phyloP scores from a whole-genome alignment of 2,329 filamentous ascomycete species.

The Fusarium sp. region DNA sequence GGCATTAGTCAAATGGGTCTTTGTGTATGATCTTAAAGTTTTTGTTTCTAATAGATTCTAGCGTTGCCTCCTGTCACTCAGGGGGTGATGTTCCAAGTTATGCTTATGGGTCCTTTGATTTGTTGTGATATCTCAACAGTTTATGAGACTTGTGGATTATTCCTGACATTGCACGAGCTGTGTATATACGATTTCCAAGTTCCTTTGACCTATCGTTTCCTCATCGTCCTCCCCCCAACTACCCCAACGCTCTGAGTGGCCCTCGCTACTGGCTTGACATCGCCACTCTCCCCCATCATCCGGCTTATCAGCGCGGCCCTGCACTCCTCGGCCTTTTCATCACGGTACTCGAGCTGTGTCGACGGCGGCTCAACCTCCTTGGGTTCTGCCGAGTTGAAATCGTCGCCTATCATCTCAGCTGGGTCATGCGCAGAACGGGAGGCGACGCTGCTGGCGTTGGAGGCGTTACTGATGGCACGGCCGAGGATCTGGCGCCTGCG shows the following conservation, averaged over 20 bases:
- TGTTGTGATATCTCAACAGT: not conserved
- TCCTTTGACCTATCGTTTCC: conserved; percentile 29
- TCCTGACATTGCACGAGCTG: conserved; percentile 1
- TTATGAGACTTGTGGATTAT: not conserved
- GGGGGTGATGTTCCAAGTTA: not conserved
- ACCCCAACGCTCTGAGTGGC: conserved; percentile 10
- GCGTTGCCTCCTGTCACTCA: not conserved
- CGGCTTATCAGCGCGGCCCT: conserved; percentile 58
- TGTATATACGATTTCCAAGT: not conserved
- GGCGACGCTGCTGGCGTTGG: conserved; percentile 59
- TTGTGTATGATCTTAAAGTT: not conserved
- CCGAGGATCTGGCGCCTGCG: conserved; percentile 64
- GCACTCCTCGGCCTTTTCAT: conserved; percentile 58
- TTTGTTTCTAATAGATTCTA: conserved; percentile 1
- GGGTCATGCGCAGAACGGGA: conserved; percentile 53
- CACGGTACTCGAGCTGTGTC: conserved; percentile 66
- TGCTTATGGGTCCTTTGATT: not conserved
- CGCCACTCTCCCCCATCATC: conserved; percentile 48
- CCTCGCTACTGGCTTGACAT: conserved; percentile 20
- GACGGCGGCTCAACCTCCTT: conserved; percentile 51
- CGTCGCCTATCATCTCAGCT: conserved; percentile 36
- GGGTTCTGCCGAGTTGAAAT: conserved; percentile 36
- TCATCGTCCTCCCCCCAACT: conserved; percentile 34
- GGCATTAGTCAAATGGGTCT: conserved; percentile 2
- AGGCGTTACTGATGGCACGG: conserved; percentile 68